These are phyloP conservation scores for Aspergillus melleus DNA, from an alignment of 2,329 filamentous ascomycete genomes.

Conservation along the genomic window DNA sequence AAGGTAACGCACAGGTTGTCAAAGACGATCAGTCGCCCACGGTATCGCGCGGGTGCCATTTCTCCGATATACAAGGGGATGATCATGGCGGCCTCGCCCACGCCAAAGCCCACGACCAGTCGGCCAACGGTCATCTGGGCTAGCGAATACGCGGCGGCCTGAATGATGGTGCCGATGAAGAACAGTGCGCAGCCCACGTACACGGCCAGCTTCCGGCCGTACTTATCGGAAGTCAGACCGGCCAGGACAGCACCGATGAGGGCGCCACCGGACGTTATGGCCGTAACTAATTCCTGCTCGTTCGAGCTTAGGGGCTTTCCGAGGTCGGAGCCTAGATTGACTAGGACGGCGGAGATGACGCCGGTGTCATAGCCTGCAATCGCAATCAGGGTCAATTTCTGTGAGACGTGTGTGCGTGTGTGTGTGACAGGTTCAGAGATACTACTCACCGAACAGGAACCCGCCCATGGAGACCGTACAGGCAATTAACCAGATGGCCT, in stretches of 20 bases:
- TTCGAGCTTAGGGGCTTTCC: slow-evolving; percentile 40
- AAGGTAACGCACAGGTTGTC: slow-evolving; percentile 50
- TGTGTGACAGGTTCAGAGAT: neutral
- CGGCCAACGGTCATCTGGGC: slow-evolving; percentile 48
- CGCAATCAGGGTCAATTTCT: no score
- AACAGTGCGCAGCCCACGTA: slow-evolving; percentile 45
- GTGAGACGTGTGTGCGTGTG: no score
- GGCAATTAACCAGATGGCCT: slow-evolving; percentile 16
- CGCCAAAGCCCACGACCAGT: slow-evolving; percentile 51
- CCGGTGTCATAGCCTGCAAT: slow-evolving; percentile 47
- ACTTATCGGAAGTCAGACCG: slow-evolving; percentile 38
- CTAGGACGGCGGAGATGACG: slow-evolving; percentile 48
- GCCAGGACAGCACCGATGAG: slow-evolving; percentile 46
- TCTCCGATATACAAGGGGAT: slow-evolving; percentile 52
- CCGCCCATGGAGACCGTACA: slow-evolving; percentile 20
- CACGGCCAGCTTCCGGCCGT: slow-evolving; percentile 43
- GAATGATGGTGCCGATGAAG: slow-evolving; percentile 40
- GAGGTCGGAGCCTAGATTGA: slow-evolving; percentile 37
- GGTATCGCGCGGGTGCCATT: slow-evolving; percentile 50
- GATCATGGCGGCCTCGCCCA: slow-evolving; percentile 52
- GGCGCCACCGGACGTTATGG: slow-evolving; percentile 51
- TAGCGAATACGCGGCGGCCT: slow-evolving; percentile 38
- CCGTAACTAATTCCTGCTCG: slow-evolving; percentile 55
- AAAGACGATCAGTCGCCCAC: slow-evolving; percentile 41
- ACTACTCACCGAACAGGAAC: slow-evolving; percentile 12